These are phyloP conservation scores for Fusarium lyarnte DNA, from an alignment of 2,329 filamentous ascomycete genomes.

Conservation along the genomic window DNA sequence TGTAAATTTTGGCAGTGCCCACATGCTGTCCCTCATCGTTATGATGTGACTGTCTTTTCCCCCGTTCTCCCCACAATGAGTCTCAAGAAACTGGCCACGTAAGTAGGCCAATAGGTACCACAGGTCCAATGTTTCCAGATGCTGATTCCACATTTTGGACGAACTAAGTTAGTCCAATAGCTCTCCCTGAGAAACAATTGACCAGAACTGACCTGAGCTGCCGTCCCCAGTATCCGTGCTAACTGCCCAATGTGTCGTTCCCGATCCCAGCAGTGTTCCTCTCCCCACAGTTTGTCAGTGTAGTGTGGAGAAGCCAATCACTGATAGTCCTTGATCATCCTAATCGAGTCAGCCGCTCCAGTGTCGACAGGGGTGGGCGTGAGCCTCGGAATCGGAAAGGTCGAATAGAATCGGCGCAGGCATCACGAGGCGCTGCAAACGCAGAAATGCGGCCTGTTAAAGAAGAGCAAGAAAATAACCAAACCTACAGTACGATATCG, in stretches of 20 bases:
- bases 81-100: background rate
- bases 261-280: constrained; percentile 1
- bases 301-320: constrained; percentile 45
- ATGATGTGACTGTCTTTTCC: background rate
- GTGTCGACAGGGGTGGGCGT: constrained; percentile 20
- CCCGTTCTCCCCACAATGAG: constrained; percentile 9
- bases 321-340: background rate
- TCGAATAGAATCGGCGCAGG: constrained; percentile 16
- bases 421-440: constrained; percentile 41
- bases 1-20: constrained; percentile 1
- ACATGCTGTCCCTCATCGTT: constrained; percentile 19
- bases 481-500: background rate
- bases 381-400: constrained; percentile 16
- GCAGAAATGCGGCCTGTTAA: constrained; percentile 36
- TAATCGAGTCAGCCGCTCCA: constrained; percentile 35
- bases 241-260: background rate
- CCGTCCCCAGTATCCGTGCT: constrained; percentile 24
- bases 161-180: background rate
- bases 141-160: background rate
- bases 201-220: constrained; percentile 25
- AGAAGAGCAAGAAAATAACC: background rate
- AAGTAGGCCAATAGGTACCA: background rate
- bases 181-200: constrained; percentile 1
- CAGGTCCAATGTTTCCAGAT: background rate
- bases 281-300: constrained; percentile 39